Evolutionary conservation across 2,329 filamentous ascomycete genomes (phyloP).

Genomic region (Tolypocladium capitatum): DNA sequence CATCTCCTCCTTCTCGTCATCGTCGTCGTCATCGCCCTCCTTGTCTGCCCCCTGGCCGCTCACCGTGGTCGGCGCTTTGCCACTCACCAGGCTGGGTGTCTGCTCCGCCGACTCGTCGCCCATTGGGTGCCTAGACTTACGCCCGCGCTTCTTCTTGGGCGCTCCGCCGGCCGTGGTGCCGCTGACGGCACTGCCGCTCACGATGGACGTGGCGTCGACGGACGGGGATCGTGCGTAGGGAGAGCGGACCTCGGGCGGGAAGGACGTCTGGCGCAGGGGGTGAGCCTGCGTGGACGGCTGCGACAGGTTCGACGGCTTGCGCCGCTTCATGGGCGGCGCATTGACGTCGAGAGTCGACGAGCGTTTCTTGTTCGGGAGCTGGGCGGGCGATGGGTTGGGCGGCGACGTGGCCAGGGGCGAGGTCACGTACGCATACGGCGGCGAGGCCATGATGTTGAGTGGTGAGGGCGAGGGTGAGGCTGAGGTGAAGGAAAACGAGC

Average conservation of each 20-base stretch:
- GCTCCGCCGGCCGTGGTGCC: conserved; percentile 24
- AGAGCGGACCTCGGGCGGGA: conserved; percentile 50
- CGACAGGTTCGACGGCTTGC: conserved; percentile 55
- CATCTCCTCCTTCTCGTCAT: conserved; percentile 42
- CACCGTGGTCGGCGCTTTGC: conserved; percentile 26
- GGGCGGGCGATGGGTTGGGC: conserved; percentile 36
- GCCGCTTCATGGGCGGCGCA: conserved; percentile 45
- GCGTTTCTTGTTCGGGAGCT: conserved; percentile 47
- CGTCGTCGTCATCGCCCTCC: conserved; percentile 41
- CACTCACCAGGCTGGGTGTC: conserved; percentile 29
- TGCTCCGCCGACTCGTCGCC: conserved; percentile 27
- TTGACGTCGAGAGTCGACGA: conserved; percentile 38
- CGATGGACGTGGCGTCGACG: conserved; percentile 44
- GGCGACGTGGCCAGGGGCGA: conserved; percentile 43
- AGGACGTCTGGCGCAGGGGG: conserved; percentile 69
- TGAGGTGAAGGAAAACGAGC: no score
- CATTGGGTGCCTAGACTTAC: conserved; percentile 45
- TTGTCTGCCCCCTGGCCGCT: conserved; percentile 33
- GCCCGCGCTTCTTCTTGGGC: conserved; percentile 46
- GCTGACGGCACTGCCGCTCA: conserved; percentile 48
- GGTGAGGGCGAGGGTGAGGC: neutral
- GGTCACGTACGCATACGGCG: conserved; percentile 33
- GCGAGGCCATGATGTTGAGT: conserved; percentile 37
- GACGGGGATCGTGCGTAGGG: conserved; percentile 52
- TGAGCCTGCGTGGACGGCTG: conserved; percentile 44